phyloP scores from a whole-genome alignment of 2,329 filamentous ascomycete genomes.

The Colletotrichum sp. region DNA sequence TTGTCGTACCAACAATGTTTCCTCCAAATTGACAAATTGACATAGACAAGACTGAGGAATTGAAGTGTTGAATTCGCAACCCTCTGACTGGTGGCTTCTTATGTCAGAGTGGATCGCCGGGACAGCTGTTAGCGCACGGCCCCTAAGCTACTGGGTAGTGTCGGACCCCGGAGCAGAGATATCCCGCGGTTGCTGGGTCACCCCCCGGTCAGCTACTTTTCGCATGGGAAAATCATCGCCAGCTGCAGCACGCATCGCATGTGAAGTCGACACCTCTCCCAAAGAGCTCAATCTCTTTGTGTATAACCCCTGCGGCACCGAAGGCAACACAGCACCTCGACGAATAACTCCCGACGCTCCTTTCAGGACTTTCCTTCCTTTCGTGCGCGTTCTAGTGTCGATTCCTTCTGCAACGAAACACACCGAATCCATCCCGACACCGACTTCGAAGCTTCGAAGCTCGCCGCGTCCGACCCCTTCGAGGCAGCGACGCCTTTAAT shows the following conservation, averaged over 20 bases:
- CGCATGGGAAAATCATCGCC: slow-evolving; percentile 16
- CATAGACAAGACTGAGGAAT: not conserved
- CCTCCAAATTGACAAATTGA: not conserved
- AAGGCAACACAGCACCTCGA: slow-evolving; percentile 17
- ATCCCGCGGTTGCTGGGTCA: slow-evolving; percentile 16
- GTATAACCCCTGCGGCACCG: not conserved
- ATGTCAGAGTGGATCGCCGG: not conserved
- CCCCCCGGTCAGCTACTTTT: slow-evolving; percentile 2
- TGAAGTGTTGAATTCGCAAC: not conserved
- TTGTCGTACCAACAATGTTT: not conserved
- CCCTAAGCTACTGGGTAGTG: not conserved
- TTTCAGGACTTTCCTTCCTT: not conserved
- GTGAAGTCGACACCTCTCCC: not conserved
- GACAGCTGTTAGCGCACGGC: not conserved
- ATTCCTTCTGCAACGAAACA: not conserved
- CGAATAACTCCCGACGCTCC: not conserved
- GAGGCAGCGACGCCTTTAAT: slow-evolving; percentile 16
- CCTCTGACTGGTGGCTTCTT: not conserved
- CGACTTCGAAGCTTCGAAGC: not conserved
- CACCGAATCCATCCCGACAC: not conserved
- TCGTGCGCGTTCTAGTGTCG: not conserved
- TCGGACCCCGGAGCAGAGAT: not conserved
- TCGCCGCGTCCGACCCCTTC: not conserved
- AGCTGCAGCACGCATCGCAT: not conserved
- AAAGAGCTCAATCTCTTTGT: not conserved